A percentile compares a stretch with the other conserved stretches of the same genome.
Conservation (phyloP, 805 yeast genomes). For the Ogataea haglerorum region DNA sequence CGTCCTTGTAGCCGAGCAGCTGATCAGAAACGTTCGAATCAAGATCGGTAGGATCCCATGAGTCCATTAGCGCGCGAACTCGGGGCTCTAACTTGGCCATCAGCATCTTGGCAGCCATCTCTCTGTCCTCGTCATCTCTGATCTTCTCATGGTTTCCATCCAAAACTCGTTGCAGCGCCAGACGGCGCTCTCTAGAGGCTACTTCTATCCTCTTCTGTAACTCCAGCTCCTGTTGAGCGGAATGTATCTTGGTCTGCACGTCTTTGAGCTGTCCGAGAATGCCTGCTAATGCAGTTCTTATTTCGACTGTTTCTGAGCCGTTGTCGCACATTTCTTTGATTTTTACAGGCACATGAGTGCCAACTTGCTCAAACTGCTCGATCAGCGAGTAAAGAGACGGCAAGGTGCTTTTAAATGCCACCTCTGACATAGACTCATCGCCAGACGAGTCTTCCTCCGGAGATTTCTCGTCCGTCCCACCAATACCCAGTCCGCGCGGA, state of each 20-base stretch:
- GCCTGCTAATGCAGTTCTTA: constrained; percentile 21
- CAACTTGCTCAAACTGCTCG: constrained; percentile 34
- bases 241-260: constrained; percentile 11
- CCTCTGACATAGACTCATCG: constrained; percentile 23
- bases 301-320: constrained; percentile 10
- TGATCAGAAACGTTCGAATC: not conserved
- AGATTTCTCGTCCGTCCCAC: constrained; percentile 47
- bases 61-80: constrained; percentile 17
- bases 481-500: constrained; percentile 71
- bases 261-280: constrained; percentile 11
- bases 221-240: constrained; percentile 14
- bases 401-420: not conserved
- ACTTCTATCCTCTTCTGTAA: constrained; percentile 8
- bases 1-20: constrained; percentile 21
- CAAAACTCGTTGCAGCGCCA: constrained; percentile 2
- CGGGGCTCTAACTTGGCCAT: constrained; percentile 24
- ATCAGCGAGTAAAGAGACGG: constrained; percentile 31
- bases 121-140: constrained; percentile 8
- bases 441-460: constrained; percentile 18
- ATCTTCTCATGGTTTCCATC: constrained; percentile 4
- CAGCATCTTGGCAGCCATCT: constrained; percentile 14
- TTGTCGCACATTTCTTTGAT: constrained; percentile 36
- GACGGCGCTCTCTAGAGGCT: not conserved
- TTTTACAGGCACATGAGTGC: constrained; percentile 35
- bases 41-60: constrained; percentile 31